These are phyloP conservation scores for Neopestalotiopsis clavispora DNA, from an alignment of 2,329 filamentous ascomycete genomes.

Conservation along the genomic window DNA sequence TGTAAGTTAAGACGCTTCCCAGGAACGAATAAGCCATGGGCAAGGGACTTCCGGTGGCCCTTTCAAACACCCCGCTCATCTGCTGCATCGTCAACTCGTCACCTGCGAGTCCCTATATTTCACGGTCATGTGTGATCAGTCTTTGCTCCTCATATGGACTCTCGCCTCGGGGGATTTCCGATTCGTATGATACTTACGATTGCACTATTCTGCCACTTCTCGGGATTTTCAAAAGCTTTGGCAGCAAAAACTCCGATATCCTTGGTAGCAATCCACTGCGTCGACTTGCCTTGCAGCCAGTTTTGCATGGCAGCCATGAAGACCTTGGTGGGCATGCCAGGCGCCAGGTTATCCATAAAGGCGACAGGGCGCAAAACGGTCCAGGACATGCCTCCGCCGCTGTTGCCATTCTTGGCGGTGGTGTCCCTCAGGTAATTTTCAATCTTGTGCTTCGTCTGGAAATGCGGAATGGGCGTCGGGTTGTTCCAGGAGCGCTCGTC, in stretches of 20 bases:
- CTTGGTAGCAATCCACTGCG: constrained; percentile 46
- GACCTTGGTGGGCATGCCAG: constrained; percentile 40
- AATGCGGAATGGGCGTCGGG: constrained; percentile 64
- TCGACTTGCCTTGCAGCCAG: constrained; percentile 35
- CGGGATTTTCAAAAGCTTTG: constrained; percentile 44
- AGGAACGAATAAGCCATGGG: constrained; percentile 35
- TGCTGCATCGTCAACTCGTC: constrained; percentile 46
- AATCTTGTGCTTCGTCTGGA: constrained; percentile 64
- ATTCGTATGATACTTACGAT: constrained; percentile 29
- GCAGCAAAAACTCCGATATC: constrained; percentile 53
- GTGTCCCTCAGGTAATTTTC: constrained; percentile 63
- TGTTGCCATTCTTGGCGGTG: constrained; percentile 39
- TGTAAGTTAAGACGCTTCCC: constrained; percentile 34
- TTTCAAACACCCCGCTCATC: constrained; percentile 32
- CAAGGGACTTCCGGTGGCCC: constrained; percentile 32
- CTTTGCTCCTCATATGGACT: not conserved
- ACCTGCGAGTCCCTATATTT: constrained; percentile 41
- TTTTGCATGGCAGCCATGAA: constrained; percentile 40
- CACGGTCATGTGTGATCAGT: not conserved
- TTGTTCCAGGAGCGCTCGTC: constrained; percentile 52
- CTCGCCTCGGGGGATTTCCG: no score
- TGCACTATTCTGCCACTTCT: constrained; percentile 40
- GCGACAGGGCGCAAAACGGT: constrained; percentile 66
- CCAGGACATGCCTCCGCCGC: constrained; percentile 54
- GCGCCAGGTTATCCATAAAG: constrained; percentile 62